These are phyloP conservation scores for Pseudogymnoascus sp. DNA, from an alignment of 2,329 filamentous ascomycete species.

Conservation along the genomic window DNA sequence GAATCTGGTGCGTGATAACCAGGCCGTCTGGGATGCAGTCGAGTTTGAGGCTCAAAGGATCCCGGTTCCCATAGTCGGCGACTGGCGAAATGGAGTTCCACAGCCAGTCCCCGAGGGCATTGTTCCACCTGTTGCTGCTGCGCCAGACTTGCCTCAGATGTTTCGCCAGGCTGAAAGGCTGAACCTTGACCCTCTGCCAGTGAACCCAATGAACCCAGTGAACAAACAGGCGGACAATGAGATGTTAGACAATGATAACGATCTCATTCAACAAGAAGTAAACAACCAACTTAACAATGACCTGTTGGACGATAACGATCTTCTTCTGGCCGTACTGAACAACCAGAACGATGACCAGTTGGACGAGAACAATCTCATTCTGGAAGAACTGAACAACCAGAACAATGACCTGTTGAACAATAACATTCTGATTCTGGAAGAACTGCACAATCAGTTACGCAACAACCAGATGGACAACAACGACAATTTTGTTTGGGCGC, in stretches of 20 bases:
- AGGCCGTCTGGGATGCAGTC: background rate
- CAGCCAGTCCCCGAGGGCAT: background rate
- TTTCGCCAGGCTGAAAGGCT: background rate
- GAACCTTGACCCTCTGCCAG: background rate
- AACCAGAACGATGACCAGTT: background rate
- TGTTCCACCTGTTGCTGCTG: background rate
- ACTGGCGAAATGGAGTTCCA: background rate
- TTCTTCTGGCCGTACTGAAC: background rate
- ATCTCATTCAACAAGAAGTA: background rate
- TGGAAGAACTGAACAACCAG: background rate
- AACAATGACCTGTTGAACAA: background rate
- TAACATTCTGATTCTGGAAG: background rate
- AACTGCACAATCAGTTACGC: background rate
- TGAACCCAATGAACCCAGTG: background rate
- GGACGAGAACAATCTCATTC: background rate
- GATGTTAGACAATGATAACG: background rate
- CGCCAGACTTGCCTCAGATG: background rate
- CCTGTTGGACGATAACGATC: background rate
- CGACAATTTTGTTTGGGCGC: conserved; percentile 9
- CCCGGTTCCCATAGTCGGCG: background rate
- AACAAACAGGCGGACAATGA: background rate
- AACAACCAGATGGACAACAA: conserved; percentile 11
- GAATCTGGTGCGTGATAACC: background rate
- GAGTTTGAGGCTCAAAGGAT: background rate
- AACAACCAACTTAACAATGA: background rate